phyloP scores from a whole-genome alignment of 2,329 filamentous ascomycete genomes.

The Pseudogymnoascus sp. region DNA sequence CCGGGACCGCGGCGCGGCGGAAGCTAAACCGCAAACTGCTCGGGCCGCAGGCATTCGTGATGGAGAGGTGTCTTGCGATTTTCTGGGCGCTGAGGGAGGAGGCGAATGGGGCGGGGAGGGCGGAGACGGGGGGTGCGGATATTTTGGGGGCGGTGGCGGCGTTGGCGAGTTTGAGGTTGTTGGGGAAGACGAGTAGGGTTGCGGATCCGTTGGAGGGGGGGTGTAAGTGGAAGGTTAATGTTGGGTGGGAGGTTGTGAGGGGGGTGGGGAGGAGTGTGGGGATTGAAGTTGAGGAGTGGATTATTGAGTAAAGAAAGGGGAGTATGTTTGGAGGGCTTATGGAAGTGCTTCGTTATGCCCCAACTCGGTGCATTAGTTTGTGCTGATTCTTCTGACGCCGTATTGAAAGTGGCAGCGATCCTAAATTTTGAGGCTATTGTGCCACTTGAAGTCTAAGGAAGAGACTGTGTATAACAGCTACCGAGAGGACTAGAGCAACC shows the following conservation, averaged over 20 bases:
- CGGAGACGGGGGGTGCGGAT: conserved; percentile 32
- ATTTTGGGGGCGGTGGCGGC: conserved; percentile 61
- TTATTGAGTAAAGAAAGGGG: conserved; percentile 46
- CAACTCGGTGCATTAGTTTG: not conserved
- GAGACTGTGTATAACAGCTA: too few species aligned
- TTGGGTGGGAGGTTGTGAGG: conserved; percentile 68
- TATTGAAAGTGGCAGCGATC: too few species aligned
- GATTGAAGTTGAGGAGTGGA: conserved; percentile 71
- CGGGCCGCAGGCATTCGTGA: conserved; percentile 65
- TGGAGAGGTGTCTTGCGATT: conserved; percentile 72
- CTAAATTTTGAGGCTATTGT: not conserved
- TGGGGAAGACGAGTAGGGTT: conserved; percentile 55
- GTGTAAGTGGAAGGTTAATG: conserved; percentile 68
- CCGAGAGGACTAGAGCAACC: not conserved
- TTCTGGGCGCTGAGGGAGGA: conserved; percentile 55
- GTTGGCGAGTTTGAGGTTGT: conserved; percentile 58
- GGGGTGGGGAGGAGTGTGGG: conserved; percentile 63
- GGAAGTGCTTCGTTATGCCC: not conserved
- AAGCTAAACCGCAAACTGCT: conserved; percentile 71
- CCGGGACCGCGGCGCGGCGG: conserved; percentile 44
- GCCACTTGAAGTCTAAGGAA: not conserved
- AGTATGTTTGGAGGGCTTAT: not conserved
- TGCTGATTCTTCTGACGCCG: too few species aligned
- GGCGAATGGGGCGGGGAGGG: conserved; percentile 21
- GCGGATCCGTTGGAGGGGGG: conserved; percentile 59